Conservation (phyloP, 257 asterid genomes). For the Jaltomata sinuosa region DNA sequence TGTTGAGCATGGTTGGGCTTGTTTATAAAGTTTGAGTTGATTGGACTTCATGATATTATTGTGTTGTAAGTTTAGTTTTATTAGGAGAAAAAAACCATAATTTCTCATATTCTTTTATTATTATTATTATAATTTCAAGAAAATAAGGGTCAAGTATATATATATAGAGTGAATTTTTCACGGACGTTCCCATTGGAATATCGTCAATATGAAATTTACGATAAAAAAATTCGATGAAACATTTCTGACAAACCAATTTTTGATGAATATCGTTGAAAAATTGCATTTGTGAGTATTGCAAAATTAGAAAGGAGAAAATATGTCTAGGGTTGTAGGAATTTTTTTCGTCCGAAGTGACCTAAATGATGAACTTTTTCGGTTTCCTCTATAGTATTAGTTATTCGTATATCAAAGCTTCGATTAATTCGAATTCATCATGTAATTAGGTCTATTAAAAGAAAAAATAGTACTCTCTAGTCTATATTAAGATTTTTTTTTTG, state of each 20-base stretch:
- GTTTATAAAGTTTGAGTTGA: background rate
- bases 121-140: background rate
- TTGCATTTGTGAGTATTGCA: background rate
- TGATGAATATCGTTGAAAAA: background rate
- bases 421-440: background rate
- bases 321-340: background rate
- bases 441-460: background rate
- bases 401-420: too few species aligned
- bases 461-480: background rate
- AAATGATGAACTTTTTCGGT: background rate
- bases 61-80: background rate
- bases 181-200: background rate
- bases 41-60: conserved; percentile 1
- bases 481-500: background rate
- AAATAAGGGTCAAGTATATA: background rate
- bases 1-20: background rate
- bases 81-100: background rate
- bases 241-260: background rate
- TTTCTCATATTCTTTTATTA: background rate
- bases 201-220: background rate
- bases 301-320: background rate
- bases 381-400: background rate
- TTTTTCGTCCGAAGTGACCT: background rate
- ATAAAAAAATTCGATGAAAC: background rate
- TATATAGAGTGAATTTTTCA: background rate